Percentiles rank a stretch among this genome's conserved stretches.
phyloP scores from a whole-genome alignment of 164 flowering plant genomes.

The Houttuynia cordata region DNA sequence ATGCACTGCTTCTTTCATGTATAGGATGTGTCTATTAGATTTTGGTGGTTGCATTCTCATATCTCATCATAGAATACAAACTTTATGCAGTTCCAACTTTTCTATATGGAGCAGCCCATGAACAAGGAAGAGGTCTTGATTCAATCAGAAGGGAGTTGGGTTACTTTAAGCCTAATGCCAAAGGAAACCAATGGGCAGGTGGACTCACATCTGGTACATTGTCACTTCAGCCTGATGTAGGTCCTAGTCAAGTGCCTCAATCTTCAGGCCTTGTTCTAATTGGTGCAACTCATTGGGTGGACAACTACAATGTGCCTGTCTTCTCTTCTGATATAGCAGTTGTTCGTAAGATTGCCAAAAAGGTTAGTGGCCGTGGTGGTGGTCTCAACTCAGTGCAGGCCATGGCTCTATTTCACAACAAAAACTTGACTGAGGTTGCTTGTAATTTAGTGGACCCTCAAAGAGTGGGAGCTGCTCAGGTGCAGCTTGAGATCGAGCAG shows the following conservation, averaged over 20 bases:
- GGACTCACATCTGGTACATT: conserved; percentile 32
- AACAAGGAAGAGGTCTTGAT: conserved; percentile 47
- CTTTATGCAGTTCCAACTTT: conserved; percentile 50
- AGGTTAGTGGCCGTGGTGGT: conserved; percentile 71
- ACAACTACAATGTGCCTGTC: conserved; percentile 51
- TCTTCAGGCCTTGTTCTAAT: conserved; percentile 44
- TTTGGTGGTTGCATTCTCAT: not conserved
- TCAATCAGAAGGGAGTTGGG: conserved; percentile 54
- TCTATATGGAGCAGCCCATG: conserved; percentile 66
- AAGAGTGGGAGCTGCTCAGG: conserved; percentile 57
- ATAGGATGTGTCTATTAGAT: not conserved
- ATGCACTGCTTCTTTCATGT: no score
- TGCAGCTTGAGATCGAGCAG: conserved; percentile 44
- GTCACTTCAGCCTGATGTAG: conserved; percentile 43
- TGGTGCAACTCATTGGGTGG: conserved; percentile 63
- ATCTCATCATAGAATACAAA: not conserved
- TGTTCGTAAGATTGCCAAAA: conserved; percentile 38
- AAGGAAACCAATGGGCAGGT: conserved; percentile 61
- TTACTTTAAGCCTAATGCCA: conserved; percentile 47
- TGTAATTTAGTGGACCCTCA: conserved; percentile 63
- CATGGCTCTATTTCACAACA: conserved; percentile 56
- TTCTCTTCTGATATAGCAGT: conserved; percentile 39
- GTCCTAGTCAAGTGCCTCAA: conserved; percentile 33
- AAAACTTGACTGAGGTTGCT: conserved; percentile 55
- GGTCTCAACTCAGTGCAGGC: conserved; percentile 75